These are phyloP conservation scores for Jamesozyma rosinii DNA, from an alignment of 805 yeast species.

Conservation along the genomic window DNA sequence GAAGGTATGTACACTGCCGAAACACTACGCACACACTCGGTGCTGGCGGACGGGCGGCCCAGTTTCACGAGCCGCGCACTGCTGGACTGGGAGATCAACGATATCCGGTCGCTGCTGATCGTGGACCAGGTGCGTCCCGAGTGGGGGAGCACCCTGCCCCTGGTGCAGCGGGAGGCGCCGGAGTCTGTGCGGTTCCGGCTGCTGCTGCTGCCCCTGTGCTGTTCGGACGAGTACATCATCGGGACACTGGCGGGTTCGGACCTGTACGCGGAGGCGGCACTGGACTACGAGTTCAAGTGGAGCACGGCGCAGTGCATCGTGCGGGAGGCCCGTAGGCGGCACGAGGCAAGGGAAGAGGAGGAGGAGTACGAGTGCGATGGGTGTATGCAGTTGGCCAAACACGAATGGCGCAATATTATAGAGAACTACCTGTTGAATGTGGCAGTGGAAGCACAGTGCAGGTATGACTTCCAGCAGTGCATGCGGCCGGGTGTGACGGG, in stretches of 20 bases:
- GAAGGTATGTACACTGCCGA: slow-evolving; percentile 47
- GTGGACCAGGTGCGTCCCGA: slow-evolving; percentile 38
- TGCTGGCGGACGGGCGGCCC: slow-evolving; percentile 47
- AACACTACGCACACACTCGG: slow-evolving; percentile 32
- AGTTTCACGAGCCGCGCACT: slow-evolving; percentile 47
- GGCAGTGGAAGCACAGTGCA: slow-evolving; percentile 58
- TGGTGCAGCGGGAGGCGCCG: slow-evolving; percentile 14
- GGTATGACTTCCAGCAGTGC: slow-evolving; percentile 54
- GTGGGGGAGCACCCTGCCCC: slow-evolving; percentile 44
- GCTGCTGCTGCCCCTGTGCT: slow-evolving; percentile 40
- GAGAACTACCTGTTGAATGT: slow-evolving; percentile 53
- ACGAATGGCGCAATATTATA: slow-evolving; percentile 61
- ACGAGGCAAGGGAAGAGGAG: slow-evolving; percentile 14
- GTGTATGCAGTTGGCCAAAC: slow-evolving; percentile 30
- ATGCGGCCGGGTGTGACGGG: too few relatives aligned
- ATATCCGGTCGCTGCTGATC: slow-evolving; percentile 50
- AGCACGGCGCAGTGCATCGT: slow-evolving; percentile 53
- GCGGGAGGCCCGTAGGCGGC: slow-evolving; percentile 42
- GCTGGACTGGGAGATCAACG: slow-evolving; percentile 58
- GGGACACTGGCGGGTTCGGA: slow-evolving; percentile 43
- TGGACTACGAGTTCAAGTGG: slow-evolving; percentile 40
- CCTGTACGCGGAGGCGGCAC: slow-evolving; percentile 48
- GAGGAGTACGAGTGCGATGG: slow-evolving; percentile 5
- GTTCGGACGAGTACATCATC: slow-evolving; percentile 39
- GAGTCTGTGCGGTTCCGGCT: neutral